Conservation (phyloP, 345 rosid species). For the Gossypium mustelinum region DNA sequence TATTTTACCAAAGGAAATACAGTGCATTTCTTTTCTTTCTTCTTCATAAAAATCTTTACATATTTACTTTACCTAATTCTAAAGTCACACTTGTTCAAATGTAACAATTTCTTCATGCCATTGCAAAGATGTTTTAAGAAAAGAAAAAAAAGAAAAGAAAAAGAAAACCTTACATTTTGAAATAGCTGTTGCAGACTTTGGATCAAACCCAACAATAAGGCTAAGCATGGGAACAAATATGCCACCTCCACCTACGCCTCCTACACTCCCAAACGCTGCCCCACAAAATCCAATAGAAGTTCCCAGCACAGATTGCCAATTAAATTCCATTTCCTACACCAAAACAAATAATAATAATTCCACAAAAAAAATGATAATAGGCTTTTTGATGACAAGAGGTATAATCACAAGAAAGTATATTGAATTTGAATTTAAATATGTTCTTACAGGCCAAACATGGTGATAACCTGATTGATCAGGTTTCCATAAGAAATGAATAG, state of each 20-base stretch:
- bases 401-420: background rate
- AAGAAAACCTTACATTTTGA: conserved; percentile 64
- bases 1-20: too few species aligned
- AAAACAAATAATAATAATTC: background rate
- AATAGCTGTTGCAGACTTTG: conserved; percentile 75
- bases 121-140: background rate
- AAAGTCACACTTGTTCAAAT: background rate
- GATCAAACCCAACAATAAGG: conserved; percentile 74
- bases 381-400: background rate
- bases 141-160: background rate
- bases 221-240: conserved; percentile 79
- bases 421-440: background rate
- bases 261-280: conserved; percentile 90
- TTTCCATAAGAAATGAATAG: conserved; percentile 36
- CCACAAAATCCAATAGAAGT: conserved; percentile 68
- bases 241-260: conserved; percentile 91
- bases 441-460: conserved; percentile 74
- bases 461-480: conserved; percentile 42
- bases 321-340: conserved; percentile 62
- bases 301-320: conserved; percentile 65
- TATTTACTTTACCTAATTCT: background rate
- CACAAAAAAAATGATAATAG: background rate
- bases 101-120: background rate
- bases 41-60: background rate
- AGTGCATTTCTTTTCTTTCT: background rate